Conservation (phyloP, 2,329 filamentous ascomycete genomes). For the Colletotrichum sp. region DNA sequence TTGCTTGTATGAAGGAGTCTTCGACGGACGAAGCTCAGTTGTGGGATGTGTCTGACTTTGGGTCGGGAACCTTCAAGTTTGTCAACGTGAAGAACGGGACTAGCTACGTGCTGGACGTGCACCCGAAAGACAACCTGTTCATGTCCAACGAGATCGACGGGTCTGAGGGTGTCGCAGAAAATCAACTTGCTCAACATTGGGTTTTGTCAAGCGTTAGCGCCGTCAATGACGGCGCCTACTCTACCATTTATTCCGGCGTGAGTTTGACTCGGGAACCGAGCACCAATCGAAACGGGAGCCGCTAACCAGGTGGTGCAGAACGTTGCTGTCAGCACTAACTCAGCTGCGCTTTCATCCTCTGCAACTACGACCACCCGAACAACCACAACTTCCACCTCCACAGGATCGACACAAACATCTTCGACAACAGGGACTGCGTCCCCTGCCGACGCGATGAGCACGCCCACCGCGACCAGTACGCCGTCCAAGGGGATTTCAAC, state of each 20-base stretch:
- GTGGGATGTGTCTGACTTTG: slow-evolving; percentile 37
- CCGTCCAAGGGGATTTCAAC: slow-evolving; percentile 27
- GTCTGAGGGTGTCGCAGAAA: slow-evolving; percentile 5
- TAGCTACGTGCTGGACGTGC: slow-evolving; percentile 35
- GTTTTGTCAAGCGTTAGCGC: slow-evolving; percentile 33
- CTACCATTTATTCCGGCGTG: slow-evolving; percentile 35
- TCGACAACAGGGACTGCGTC: neutral
- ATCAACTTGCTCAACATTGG: slow-evolving; percentile 37
- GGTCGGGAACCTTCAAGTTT: slow-evolving; percentile 31
- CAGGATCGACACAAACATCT: neutral
- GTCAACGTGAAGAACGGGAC: slow-evolving; percentile 37
- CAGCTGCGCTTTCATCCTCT: slow-evolving; percentile 1
- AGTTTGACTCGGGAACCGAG: neutral
- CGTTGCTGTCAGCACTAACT: neutral
- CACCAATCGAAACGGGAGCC: neutral
- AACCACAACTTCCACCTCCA: neutral
- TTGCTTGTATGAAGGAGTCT: slow-evolving; percentile 32
- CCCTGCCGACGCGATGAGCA: neutral
- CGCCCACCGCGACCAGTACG: neutral
- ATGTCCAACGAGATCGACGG: slow-evolving; percentile 27
- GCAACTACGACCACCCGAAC: neutral
- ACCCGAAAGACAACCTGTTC: slow-evolving; percentile 34
- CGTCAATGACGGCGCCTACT: slow-evolving; percentile 37
- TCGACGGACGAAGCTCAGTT: slow-evolving; percentile 32
- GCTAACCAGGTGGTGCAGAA: neutral